Percentiles rank a stretch among this genome's conserved stretches.
Evolutionary conservation across 1,284 basidiomycete genomes (phyloP).

Genomic region (Ustilago sp.): DNA sequence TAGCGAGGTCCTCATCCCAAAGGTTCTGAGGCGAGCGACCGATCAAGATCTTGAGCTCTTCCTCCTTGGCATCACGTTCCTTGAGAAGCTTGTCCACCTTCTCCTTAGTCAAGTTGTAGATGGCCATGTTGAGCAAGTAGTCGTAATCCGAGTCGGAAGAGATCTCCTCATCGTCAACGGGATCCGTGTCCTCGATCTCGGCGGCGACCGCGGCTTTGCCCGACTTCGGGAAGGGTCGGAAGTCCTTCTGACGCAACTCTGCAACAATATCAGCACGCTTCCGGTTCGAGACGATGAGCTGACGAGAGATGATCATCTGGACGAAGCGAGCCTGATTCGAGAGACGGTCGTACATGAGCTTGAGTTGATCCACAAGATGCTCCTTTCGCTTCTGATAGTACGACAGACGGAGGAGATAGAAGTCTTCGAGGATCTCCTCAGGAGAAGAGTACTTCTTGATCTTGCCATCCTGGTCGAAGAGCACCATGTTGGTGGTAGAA

Average conservation of each 20-base stretch:
- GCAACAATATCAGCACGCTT: slow-evolving; percentile 87
- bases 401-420: slow-evolving; percentile 87
- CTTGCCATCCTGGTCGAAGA: slow-evolving; percentile 95
- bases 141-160: slow-evolving; percentile 84
- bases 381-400: slow-evolving; percentile 87
- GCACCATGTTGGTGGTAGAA: slow-evolving; percentile 96
- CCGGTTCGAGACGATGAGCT: slow-evolving; percentile 90
- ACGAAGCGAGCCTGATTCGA: slow-evolving; percentile 97
- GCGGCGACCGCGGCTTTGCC: slow-evolving; percentile 78
- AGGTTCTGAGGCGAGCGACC: slow-evolving; percentile 83
- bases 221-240: slow-evolving; percentile 87
- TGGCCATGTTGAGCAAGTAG: slow-evolving; percentile 93
- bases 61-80: slow-evolving; percentile 85
- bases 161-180: slow-evolving; percentile 75
- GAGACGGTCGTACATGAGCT: slow-evolving; percentile 83
- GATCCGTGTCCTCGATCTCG: slow-evolving; percentile 71
- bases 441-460: slow-evolving; percentile 92
- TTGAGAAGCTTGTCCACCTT: slow-evolving; percentile 88
- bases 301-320: slow-evolving; percentile 90
- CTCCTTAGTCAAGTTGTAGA: slow-evolving; percentile 93
- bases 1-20: slow-evolving; percentile 91
- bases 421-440: slow-evolving; percentile 93
- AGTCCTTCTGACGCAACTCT: slow-evolving; percentile 83
- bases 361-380: slow-evolving; percentile 85
- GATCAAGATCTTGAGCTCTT: slow-evolving; percentile 82